These are phyloP conservation scores for Rhododendron mucronatum DNA, from an alignment of 148 eudicot species.

Conservation along the genomic window DNA sequence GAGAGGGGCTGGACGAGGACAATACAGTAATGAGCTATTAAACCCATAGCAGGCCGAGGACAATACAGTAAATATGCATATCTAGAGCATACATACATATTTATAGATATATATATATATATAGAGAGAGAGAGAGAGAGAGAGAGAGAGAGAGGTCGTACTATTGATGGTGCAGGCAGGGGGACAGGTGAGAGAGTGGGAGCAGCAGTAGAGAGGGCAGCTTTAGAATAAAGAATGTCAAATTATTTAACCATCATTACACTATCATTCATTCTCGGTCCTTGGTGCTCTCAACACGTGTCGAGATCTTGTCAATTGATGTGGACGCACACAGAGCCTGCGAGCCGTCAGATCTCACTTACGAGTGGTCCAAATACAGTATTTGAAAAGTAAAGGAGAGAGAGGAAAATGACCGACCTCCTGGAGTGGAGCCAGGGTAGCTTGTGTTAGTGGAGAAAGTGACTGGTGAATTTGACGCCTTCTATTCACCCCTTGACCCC, in stretches of 20 bases:
- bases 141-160: not conserved
- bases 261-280: constrained; percentile 32
- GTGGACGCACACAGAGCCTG: not conserved
- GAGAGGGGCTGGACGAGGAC: not conserved
- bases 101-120: too few species aligned
- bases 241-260: constrained; percentile 40
- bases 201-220: not conserved
- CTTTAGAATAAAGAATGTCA: constrained; percentile 30
- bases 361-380: not conserved
- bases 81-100: not conserved
- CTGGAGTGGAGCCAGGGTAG: not conserved
- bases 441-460: not conserved
- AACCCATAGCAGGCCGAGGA: not conserved
- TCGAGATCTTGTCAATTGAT: not conserved
- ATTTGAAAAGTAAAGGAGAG: too few species aligned
- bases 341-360: constrained; percentile 22
- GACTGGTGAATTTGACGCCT: not conserved
- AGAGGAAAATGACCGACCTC: not conserved
- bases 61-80: not conserved
- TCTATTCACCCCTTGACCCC: not conserved
- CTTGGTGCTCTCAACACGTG: constrained; percentile 14
- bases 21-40: too few species aligned
- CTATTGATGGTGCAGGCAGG: constrained; percentile 11
- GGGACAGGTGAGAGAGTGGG: not conserved
- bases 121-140: not conserved